Evolutionary conservation across 805 yeast genomes (phyloP).

Genomic region (Yarrowia sp.): DNA sequence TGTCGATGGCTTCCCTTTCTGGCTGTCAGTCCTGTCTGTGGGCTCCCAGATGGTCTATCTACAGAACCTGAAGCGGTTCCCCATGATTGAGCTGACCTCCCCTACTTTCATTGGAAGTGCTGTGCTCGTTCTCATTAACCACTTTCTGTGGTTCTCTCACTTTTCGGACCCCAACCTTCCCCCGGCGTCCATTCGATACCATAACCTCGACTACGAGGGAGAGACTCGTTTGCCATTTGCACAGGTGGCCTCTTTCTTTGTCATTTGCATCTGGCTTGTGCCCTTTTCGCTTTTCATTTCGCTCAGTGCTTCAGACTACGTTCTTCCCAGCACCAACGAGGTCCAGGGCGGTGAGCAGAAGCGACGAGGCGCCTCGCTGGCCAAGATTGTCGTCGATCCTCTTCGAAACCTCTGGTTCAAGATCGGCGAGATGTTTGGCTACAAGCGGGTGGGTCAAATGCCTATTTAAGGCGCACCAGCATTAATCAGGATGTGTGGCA

Average conservation of each 20-base stretch:
- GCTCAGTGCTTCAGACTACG: constrained; percentile 85
- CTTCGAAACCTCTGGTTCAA: constrained; percentile 1
- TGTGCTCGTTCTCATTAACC: constrained; percentile 69
- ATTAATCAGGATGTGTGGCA: too few species aligned
- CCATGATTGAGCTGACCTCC: constrained; percentile 71
- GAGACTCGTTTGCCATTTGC: constrained; percentile 75
- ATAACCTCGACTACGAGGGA: constrained; percentile 52
- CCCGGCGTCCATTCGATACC: constrained; percentile 45
- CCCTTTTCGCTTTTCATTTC: constrained; percentile 92
- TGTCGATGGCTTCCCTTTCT: constrained; percentile 77
- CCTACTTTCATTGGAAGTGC: constrained; percentile 71
- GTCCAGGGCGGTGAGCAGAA: not conserved
- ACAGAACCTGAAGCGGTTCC: constrained; percentile 77
- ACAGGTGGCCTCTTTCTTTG: constrained; percentile 94
- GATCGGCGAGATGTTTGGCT: not conserved
- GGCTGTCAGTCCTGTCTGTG: constrained; percentile 62
- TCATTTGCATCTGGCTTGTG: constrained; percentile 86
- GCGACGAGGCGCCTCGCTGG: constrained; percentile 20
- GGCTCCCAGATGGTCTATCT: constrained; percentile 67
- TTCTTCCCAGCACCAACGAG: constrained; percentile 54
- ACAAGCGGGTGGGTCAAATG: constrained; percentile 12
- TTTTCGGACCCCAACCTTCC: constrained; percentile 70
- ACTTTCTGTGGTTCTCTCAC: constrained; percentile 83
- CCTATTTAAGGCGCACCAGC: not conserved
- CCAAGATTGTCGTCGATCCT: constrained; percentile 20